These are phyloP conservation scores for Daldinia childiae DNA, from an alignment of 495 filamentous ascomycete genomes.

Conservation along the genomic window DNA sequence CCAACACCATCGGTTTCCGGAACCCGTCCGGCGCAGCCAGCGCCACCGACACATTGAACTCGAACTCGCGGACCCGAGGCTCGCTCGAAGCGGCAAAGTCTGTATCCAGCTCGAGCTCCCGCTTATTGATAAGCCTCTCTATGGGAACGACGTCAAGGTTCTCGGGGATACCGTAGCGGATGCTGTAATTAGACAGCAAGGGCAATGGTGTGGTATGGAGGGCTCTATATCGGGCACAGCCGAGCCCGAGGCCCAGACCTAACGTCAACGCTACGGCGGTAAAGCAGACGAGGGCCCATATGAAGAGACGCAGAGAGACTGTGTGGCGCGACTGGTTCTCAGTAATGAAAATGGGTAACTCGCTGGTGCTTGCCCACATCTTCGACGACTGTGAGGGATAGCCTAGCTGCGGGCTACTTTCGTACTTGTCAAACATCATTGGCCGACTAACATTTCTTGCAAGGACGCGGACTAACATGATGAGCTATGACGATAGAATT, in stretches of 20 bases:
- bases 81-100: conserved; percentile 25
- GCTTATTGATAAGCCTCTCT: conserved; percentile 38
- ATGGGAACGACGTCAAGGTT: conserved; percentile 22
- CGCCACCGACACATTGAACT: conserved; percentile 43
- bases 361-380: conserved; percentile 19
- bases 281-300: conserved; percentile 31
- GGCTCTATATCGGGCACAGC: conserved; percentile 17
- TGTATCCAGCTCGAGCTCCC: conserved; percentile 43
- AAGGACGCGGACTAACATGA: conserved; percentile 27
- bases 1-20: conserved; percentile 59
- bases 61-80: conserved; percentile 37
- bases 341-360: conserved; percentile 1
- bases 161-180: conserved; percentile 21
- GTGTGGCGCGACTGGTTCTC: conserved; percentile 10
- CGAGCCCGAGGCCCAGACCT: conserved; percentile 38
- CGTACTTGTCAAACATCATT: conserved; percentile 25
- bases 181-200: conserved; percentile 7
- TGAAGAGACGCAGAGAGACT: conserved; percentile 31
- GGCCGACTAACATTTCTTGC: conserved; percentile 22
- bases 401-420: conserved; percentile 13
- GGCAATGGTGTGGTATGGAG: neutral
- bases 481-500: conserved; percentile 7
- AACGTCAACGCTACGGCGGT: conserved; percentile 22
- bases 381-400: conserved; percentile 6
- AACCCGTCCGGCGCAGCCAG: conserved; percentile 60